These are phyloP conservation scores for Clarireedia sp. DNA, from an alignment of 2,329 filamentous ascomycete species.

Conservation along the genomic window DNA sequence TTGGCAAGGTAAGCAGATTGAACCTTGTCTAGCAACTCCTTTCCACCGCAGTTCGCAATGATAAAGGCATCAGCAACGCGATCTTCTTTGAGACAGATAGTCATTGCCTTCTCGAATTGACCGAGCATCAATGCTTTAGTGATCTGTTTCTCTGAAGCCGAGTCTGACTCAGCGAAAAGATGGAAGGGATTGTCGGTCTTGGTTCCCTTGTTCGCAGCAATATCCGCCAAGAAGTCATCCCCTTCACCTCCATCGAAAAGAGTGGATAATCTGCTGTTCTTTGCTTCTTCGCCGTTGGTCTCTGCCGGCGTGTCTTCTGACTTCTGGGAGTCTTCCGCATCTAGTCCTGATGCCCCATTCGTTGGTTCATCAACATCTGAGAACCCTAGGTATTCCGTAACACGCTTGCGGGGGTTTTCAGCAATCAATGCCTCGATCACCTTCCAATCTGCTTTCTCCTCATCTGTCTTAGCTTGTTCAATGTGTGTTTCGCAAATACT, in stretches of 20 bases:
- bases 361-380: slow-evolving; percentile 40
- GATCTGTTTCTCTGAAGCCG: slow-evolving; percentile 74
- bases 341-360: slow-evolving; percentile 41
- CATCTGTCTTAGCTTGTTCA: slow-evolving; percentile 66
- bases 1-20: slow-evolving; percentile 84
- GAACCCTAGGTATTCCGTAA: slow-evolving; percentile 89
- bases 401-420: slow-evolving; percentile 74
- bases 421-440: slow-evolving; percentile 85
- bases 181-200: slow-evolving; percentile 94
- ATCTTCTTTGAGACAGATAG: slow-evolving; percentile 80
- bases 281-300: slow-evolving; percentile 40
- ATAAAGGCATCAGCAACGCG: slow-evolving; percentile 94
- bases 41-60: slow-evolving; percentile 92
- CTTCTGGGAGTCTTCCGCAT: slow-evolving; percentile 28
- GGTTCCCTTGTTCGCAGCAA: slow-evolving; percentile 81
- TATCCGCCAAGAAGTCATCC: slow-evolving; percentile 78
- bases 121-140: slow-evolving; percentile 84
- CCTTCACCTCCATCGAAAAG: slow-evolving; percentile 74
- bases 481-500: slow-evolving; percentile 76
- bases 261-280: slow-evolving; percentile 59
- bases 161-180: slow-evolving; percentile 77
- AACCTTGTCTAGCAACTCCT: slow-evolving; percentile 88
- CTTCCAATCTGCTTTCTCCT: slow-evolving; percentile 93
- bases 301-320: slow-evolving; percentile 40
- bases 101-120: slow-evolving; percentile 81